A percentile compares a stretch with the other conserved stretches of the same genome.
Evolutionary conservation across 306 rosid genomes (phyloP).

Genomic region (Abrus pulchellus): DNA sequence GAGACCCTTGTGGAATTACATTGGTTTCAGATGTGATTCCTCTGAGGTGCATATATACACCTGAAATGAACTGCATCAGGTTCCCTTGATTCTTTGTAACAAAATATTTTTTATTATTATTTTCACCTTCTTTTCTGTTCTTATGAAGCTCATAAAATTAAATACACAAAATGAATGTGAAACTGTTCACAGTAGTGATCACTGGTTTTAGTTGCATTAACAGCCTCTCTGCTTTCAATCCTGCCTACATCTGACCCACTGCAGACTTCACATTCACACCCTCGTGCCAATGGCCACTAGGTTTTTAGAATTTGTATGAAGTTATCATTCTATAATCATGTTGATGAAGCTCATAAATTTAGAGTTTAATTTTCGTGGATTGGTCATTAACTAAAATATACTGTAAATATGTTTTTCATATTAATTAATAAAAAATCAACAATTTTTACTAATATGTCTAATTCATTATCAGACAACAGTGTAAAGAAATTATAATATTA

Average conservation of each 20-base stretch:
- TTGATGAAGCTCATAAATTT: not conserved
- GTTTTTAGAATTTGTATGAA: not conserved
- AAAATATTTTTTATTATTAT: not conserved
- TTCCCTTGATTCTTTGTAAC: conserved; percentile 8
- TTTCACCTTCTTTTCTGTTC: not conserved
- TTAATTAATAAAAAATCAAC: too few species aligned
- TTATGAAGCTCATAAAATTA: not conserved
- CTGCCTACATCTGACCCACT: not conserved
- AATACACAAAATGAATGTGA: not conserved
- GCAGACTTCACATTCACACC: not conserved
- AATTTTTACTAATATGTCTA: too few species aligned
- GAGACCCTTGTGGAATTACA: not conserved
- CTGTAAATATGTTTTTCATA: too few species aligned
- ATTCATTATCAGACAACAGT: too few species aligned
- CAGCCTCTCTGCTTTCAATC: not conserved
- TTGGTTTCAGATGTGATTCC: not conserved
- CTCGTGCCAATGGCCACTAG: not conserved
- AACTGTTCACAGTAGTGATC: not conserved
- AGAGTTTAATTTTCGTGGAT: too few species aligned
- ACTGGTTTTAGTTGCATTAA: not conserved
- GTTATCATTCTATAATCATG: not conserved
- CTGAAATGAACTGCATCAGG: not conserved
- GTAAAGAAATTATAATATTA: too few species aligned
- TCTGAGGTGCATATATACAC: not conserved
- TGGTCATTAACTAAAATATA: too few species aligned